These are phyloP conservation scores for Nemania sp. DNA, from an alignment of 2,329 filamentous ascomycete genomes.

Conservation along the genomic window DNA sequence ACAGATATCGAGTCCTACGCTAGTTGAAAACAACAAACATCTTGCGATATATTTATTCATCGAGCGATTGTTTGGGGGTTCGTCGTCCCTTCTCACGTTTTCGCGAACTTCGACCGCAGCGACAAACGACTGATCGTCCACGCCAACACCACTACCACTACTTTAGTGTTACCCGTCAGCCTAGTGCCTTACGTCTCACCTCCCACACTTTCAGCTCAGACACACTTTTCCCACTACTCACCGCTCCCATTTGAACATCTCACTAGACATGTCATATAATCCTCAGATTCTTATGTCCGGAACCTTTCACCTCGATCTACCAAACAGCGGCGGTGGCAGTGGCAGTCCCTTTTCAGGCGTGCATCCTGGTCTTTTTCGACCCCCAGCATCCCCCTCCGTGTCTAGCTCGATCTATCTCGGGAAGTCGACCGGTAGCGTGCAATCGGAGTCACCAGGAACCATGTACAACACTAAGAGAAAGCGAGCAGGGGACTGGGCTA, in stretches of 20 bases:
- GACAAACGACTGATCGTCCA: constrained; percentile 1
- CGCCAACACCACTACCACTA: neutral
- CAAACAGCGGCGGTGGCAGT: constrained; percentile 37
- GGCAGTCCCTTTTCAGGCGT: constrained; percentile 49
- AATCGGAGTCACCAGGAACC: constrained; percentile 52
- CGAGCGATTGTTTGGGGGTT: neutral
- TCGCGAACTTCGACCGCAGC: neutral
- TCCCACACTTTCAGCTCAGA: neutral
- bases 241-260: neutral
- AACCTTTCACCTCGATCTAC: constrained; percentile 51
- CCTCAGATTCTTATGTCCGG: constrained; percentile 53
- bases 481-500: constrained; percentile 54
- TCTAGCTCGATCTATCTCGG: constrained; percentile 56
- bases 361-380: constrained; percentile 62
- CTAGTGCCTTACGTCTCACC: neutral
- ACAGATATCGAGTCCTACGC: neutral
- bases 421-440: constrained; percentile 56
- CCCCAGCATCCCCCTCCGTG: constrained; percentile 57
- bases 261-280: constrained; percentile 43
- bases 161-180: neutral
- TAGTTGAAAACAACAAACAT: neutral
- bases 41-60: neutral
- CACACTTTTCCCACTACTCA: neutral
- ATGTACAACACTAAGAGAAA: constrained; percentile 61
- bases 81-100: neutral